phyloP scores from a whole-genome alignment of 768 basidiomycete species.

The Tulasnella sp. region DNA sequence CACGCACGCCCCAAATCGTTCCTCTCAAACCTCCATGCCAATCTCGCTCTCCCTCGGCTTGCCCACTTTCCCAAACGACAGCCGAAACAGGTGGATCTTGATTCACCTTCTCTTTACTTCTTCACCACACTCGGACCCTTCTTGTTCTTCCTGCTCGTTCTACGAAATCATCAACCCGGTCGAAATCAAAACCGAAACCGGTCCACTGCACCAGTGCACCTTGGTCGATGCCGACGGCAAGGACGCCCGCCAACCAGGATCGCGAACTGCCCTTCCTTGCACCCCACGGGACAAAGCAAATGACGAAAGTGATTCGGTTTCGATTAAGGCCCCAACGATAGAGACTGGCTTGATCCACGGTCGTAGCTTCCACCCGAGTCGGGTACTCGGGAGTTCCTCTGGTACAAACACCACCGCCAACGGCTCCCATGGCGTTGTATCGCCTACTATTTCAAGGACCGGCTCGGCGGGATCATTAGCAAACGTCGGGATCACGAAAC shows the following conservation, averaged over 20 bases:
- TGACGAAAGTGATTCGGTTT: background rate
- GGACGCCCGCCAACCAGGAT: background rate
- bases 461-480: background rate
- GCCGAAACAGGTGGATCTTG: too few species aligned
- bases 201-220: too few species aligned
- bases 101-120: conserved; percentile 19
- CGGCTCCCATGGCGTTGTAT: background rate
- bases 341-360: background rate
- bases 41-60: too few species aligned
- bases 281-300: background rate
- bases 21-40: too few species aligned
- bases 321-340: background rate
- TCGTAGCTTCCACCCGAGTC: background rate
- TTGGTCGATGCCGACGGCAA: background rate
- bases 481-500: background rate
- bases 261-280: background rate
- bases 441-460: too few species aligned
- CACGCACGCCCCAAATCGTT: too few species aligned
- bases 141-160: background rate
- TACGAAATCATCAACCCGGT: background rate
- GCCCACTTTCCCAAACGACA: too few species aligned
- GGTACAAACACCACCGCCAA: background rate
- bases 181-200: background rate
- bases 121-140: background rate
- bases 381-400: background rate